phyloP scores from a whole-genome alignment of 2,329 filamentous ascomycete species.

The Exophiala bonariae region DNA sequence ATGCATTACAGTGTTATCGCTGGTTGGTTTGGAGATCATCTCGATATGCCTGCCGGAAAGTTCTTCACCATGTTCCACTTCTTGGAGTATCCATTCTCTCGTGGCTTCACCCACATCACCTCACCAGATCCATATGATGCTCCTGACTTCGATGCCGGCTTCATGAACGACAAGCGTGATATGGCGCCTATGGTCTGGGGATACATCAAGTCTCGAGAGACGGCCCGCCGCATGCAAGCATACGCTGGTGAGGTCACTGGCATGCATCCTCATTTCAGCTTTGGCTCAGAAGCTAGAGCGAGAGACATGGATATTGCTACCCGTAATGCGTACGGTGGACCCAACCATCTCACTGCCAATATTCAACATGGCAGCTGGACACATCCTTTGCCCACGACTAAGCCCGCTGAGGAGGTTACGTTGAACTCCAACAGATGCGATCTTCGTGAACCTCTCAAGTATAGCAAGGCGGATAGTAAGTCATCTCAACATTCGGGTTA shows the following conservation, averaged over 20 bases:
- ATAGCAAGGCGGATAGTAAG: slow-evolving; percentile 50
- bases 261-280: slow-evolving; percentile 71
- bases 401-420: slow-evolving; percentile 47
- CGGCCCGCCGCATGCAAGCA: slow-evolving; percentile 73
- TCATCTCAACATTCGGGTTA: not conserved
- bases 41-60: slow-evolving; percentile 69
- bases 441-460: slow-evolving; percentile 51
- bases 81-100: slow-evolving; percentile 66
- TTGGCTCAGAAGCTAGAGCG: slow-evolving; percentile 67
- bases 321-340: slow-evolving; percentile 73
- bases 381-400: slow-evolving; percentile 57
- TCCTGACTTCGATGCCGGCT: slow-evolving; percentile 77
- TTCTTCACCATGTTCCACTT: slow-evolving; percentile 87
- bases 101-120: slow-evolving; percentile 69
- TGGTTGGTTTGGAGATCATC: slow-evolving; percentile 54
- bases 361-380: slow-evolving; percentile 75
- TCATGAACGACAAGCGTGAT: slow-evolving; percentile 83
- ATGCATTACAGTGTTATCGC: slow-evolving; percentile 82
- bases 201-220: slow-evolving; percentile 80
- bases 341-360: slow-evolving; percentile 68
- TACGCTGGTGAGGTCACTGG: slow-evolving; percentile 71
- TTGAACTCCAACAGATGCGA: slow-evolving; percentile 67
- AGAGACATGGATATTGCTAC: slow-evolving; percentile 73
- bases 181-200: slow-evolving; percentile 85
- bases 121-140: slow-evolving; percentile 71